These are phyloP conservation scores for Cadophora malorum DNA, from an alignment of 2,329 filamentous ascomycete species.

Conservation along the genomic window DNA sequence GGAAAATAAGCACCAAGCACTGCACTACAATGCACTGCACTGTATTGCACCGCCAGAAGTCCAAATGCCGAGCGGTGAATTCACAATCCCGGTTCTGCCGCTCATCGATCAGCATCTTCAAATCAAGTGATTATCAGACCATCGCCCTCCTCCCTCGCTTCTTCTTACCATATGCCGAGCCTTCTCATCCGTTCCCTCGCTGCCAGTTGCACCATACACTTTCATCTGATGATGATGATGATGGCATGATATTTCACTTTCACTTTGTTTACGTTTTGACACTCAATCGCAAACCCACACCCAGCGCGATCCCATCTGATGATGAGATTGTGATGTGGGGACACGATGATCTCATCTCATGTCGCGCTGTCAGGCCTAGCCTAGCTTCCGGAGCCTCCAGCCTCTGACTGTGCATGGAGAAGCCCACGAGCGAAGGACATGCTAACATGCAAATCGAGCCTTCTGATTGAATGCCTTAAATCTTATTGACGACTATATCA, in stretches of 20 bases:
- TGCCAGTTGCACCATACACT: background rate
- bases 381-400: slow-evolving; percentile 5
- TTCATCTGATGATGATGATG: slow-evolving; percentile 7
- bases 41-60: background rate
- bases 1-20: background rate
- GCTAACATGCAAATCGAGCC: background rate
- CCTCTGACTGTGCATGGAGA: slow-evolving; percentile 12
- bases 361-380: slow-evolving; percentile 7
- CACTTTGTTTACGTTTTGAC: background rate
- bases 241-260: background rate
- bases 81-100: slow-evolving; percentile 4
- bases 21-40: background rate
- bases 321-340: background rate
- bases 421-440: background rate
- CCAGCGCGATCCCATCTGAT: background rate
- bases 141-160: background rate
- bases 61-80: slow-evolving; percentile 11
- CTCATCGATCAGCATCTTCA: slow-evolving; percentile 6
- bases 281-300: slow-evolving; percentile 1
- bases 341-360: slow-evolving; percentile 21
- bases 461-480: background rate
- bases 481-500: background rate
- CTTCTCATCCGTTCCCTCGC: background rate
- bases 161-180: background rate
- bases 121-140: background rate